Conservation (phyloP, 768 basidiomycete genomes). For the Lactifluus subvellereus region DNA sequence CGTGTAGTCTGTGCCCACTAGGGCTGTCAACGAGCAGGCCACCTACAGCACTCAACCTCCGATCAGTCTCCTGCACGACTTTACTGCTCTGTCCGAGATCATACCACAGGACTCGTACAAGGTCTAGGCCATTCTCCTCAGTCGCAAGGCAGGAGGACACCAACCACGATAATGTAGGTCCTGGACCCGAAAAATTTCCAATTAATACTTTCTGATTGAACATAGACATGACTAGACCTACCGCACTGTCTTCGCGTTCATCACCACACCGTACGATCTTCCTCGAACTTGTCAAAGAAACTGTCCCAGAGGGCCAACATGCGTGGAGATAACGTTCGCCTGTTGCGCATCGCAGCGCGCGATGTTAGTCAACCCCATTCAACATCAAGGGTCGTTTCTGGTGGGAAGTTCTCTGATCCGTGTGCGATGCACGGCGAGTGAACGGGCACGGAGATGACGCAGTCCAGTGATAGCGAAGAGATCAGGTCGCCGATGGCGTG, state of each 20-base stretch:
- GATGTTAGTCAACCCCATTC: neutral
- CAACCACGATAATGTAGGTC: neutral
- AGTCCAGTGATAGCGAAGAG: neutral
- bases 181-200: neutral
- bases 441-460: neutral
- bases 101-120: neutral
- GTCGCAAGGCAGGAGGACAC: neutral
- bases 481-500: neutral
- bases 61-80: constrained; percentile 17
- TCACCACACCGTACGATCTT: neutral
- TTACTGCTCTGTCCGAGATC: constrained; percentile 1
- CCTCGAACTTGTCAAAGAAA: neutral
- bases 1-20: constrained; percentile 8
- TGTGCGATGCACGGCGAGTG: neutral
- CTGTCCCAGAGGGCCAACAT: neutral
- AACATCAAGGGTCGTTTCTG: neutral
- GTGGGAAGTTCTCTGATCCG: neutral
- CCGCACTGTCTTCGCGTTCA: neutral
- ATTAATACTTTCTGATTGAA: constrained; percentile 40
- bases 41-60: constrained; percentile 6
- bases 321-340: neutral
- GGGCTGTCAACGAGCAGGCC: constrained; percentile 8
- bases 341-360: neutral
- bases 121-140: constrained; percentile 2
- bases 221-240: neutral